phyloP scores from a whole-genome alignment of 441 rosid species.

The Syzygium malaccense region DNA sequence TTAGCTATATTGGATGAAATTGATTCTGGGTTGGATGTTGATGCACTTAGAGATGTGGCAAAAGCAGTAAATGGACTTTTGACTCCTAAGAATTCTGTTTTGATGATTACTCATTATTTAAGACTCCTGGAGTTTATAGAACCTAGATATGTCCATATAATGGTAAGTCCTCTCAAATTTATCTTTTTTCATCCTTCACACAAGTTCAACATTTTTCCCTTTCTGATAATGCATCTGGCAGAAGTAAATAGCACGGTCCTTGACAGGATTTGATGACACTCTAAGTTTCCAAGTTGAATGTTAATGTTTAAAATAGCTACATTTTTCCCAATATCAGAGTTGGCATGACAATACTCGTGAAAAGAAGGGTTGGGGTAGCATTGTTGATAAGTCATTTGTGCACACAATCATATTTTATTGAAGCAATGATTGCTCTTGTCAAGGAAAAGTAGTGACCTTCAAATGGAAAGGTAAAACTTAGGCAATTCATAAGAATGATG shows the following conservation, averaged over 20 bases:
- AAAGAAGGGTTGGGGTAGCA: neutral
- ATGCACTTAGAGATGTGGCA: slow-evolving; percentile 93
- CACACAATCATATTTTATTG: neutral
- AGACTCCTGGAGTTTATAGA: slow-evolving; percentile 71
- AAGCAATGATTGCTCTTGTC: neutral
- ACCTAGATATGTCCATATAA: slow-evolving; percentile 77
- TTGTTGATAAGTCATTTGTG: neutral
- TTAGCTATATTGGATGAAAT: slow-evolving; percentile 91
- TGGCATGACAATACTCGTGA: neutral
- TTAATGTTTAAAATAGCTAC: neutral
- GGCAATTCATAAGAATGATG: neutral
- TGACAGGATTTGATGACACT: neutral
- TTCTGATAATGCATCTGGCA: neutral
- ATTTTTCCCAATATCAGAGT: neutral
- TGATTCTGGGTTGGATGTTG: slow-evolving; percentile 97
- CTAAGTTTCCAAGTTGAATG: neutral
- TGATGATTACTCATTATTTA: slow-evolving; percentile 93
- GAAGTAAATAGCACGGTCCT: neutral
- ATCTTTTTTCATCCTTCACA: neutral
- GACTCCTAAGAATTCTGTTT: slow-evolving; percentile 72
- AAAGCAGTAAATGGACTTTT: slow-evolving; percentile 81
- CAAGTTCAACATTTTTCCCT: neutral
- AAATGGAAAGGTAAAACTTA: neutral
- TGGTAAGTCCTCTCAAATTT: slow-evolving; percentile 41
- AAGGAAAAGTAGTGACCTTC: neutral